Conservation (phyloP, 108 stramenopile genomes). For the Nannochloropsis oceanica region DNA sequence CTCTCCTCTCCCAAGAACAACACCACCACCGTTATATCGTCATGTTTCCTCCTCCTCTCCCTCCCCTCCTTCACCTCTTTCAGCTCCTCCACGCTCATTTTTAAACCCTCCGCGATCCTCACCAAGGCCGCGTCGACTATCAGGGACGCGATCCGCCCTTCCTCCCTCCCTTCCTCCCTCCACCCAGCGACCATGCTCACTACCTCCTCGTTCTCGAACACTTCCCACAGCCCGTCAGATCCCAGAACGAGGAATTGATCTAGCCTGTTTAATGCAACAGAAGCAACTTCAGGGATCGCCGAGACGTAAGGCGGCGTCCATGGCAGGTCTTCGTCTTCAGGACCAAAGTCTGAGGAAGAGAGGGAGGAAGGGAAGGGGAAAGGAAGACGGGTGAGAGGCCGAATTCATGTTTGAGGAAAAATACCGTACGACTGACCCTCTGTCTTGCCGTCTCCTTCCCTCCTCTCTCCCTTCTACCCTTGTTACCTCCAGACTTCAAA, state of each 20-base stretch:
- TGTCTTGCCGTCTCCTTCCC: no score
- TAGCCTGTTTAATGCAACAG: not conserved
- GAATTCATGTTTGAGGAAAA: no score
- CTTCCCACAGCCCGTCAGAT: slow-evolving; percentile 40
- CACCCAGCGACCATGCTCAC: not conserved
- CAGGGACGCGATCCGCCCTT: not conserved
- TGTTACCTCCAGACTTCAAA: no score
- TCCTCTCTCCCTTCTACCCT: no score
- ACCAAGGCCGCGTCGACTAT: not conserved
- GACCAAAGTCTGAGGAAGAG: not conserved
- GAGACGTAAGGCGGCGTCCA: not conserved
- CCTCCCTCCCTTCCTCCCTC: not conserved
- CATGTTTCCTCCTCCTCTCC: not conserved
- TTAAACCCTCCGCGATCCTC: not conserved
- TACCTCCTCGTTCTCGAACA: slow-evolving; percentile 21
- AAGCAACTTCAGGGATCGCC: slow-evolving; percentile 12
- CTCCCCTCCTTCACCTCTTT: not conserved
- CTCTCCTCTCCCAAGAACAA: not conserved
- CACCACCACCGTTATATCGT: not conserved
- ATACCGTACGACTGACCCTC: no score
- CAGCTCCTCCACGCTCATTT: not conserved
- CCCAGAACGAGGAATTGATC: slow-evolving; percentile 35
- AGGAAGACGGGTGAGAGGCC: not conserved
- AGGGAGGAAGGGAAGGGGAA: not conserved
- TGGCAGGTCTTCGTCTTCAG: not conserved